These are phyloP conservation scores for Bisporella sp. DNA, from an alignment of 2,329 filamentous ascomycete genomes.

Conservation along the genomic window DNA sequence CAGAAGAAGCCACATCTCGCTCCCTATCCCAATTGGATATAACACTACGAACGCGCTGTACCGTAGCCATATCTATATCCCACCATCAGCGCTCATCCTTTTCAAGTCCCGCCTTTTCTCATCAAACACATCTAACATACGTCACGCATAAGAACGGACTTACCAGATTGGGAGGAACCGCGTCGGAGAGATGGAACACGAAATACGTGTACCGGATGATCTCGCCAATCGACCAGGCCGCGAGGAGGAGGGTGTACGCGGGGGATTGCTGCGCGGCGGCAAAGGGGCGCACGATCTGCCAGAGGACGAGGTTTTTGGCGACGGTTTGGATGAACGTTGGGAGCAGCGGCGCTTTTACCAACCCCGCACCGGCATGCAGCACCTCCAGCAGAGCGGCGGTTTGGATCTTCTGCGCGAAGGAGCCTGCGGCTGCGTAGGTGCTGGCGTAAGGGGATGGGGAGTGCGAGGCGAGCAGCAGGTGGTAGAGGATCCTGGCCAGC, in stretches of 20 bases:
- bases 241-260: background rate
- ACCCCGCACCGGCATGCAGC: background rate
- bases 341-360: conserved; percentile 1
- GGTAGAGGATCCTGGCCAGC: background rate
- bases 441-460: background rate
- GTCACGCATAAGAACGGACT: too few species aligned
- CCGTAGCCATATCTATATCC: background rate
- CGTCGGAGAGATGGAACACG: background rate
- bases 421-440: background rate
- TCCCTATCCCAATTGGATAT: background rate
- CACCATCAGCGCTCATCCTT: too few species aligned
- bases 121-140: too few species aligned
- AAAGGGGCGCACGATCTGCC: conserved; percentile 1
- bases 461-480: background rate
- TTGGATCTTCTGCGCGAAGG: background rate
- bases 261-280: background rate
- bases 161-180: background rate
- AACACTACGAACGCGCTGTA: background rate
- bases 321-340: conserved; percentile 3
- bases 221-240: background rate
- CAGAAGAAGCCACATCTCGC: background rate
- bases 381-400: background rate
- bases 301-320: conserved; percentile 1
- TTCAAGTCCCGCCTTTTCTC: too few species aligned
- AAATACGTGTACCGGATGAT: background rate